Conservation (phyloP, 106 monocot species). For the Ottelia alismoides region DNA sequence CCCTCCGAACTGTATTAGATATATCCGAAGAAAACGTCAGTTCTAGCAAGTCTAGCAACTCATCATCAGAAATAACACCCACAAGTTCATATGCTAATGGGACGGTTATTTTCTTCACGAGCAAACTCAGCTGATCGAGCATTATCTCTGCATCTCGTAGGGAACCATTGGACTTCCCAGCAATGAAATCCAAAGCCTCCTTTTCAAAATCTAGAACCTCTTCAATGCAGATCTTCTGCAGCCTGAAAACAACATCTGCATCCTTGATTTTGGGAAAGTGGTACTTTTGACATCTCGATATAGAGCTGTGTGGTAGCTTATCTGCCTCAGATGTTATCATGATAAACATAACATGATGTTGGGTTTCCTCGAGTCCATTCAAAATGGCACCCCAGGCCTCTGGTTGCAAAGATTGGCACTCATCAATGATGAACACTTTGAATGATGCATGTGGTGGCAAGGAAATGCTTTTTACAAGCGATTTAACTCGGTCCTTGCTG, state of each 20-base stretch:
- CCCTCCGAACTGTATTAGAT: conserved; percentile 70
- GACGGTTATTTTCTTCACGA: conserved; percentile 78
- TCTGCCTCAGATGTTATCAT: conserved; percentile 80
- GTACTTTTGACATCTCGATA: conserved; percentile 71
- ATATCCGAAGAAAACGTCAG: conserved; percentile 83
- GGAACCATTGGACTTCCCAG: conserved; percentile 72
- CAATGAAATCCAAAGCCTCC: conserved; percentile 62
- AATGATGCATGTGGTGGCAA: conserved; percentile 50
- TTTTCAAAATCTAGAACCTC: conserved; percentile 69
- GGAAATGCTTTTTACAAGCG: conserved; percentile 60
- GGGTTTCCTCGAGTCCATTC: conserved; percentile 42
- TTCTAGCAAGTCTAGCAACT: conserved; percentile 73
- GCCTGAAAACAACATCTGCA: conserved; percentile 37
- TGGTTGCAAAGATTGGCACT: conserved; percentile 54
- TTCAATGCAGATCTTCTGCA: conserved; percentile 70
- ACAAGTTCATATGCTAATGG: conserved; percentile 83
- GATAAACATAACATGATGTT: conserved; percentile 49
- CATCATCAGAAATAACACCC: conserved; percentile 94
- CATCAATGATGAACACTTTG: conserved; percentile 79
- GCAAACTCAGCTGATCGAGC: conserved; percentile 87
- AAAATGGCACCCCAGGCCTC: conserved; percentile 78
- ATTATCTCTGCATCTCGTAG: conserved; percentile 84
- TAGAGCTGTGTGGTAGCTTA: conserved; percentile 37
- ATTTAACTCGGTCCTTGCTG: conserved; percentile 47
- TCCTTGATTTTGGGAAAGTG: conserved; percentile 81